Evolutionary conservation across 257 asterid species (phyloP), one percentile per base, ranked within the genome.

Genomic region (Fraxinus americana): DNA sequence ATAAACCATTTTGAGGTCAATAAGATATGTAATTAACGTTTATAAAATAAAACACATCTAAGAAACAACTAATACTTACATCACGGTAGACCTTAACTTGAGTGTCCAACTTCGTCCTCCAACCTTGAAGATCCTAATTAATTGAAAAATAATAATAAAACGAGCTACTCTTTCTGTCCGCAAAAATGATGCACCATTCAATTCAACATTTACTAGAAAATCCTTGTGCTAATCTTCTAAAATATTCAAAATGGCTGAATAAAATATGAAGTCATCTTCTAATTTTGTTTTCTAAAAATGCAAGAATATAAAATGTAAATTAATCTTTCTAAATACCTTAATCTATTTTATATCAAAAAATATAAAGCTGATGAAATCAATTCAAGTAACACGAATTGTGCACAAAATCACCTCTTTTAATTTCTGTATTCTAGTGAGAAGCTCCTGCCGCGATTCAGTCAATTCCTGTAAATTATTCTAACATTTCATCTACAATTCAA

Each of bases 401-500:
- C 12, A n/a, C 0, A 61, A 78, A 70, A 50, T 79, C 39, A 92
- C 98, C 90, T 93, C 96, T 77, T 94, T 94, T 82, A 94, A 85
- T 84, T 83, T 91, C 88, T 91, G 92, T 74, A 94, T 83, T 76
- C 95, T 84, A 76, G 66, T 84, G 73, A 92, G 85, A 39, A 94
- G 92, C 82, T 94, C 98, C 87, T 90, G 86, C 89, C 95, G 83
- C 69, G 99, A 91, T 82, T 90, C 98, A 65, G 90, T 83, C 89
- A 92, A 45, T 85, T 88, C 97, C 99, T 94, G 87, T 78, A 85
- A 78, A 70, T 35, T 39, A 66, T 63, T 21, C 63, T 34, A 36
- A 72, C 67, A 25, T 17, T 54, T 41, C 48, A 34, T 12, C 19
- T 21, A 34, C 52, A 63, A 76, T 59, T 9, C 4, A 35, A 17